Evolutionary conservation across 2,329 filamentous ascomycete genomes (phyloP).

Genomic region (Alternaria brassicicola): DNA sequence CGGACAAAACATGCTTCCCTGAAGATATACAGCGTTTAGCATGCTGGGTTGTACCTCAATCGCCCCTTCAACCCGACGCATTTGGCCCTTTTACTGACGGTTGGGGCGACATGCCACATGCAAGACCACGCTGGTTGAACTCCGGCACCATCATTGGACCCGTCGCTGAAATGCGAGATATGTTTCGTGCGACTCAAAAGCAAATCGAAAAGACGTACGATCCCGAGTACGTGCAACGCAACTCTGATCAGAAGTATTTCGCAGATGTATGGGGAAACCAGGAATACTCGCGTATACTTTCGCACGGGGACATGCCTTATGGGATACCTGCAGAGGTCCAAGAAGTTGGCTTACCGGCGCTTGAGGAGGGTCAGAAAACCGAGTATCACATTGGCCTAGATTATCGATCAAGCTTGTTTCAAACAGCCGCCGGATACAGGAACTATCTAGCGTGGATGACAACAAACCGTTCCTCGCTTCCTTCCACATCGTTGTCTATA

Average conservation of each 20-base stretch:
- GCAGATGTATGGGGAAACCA: conserved; percentile 4
- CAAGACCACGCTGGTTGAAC: conserved; percentile 4
- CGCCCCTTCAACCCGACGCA: not conserved
- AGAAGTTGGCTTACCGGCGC: not conserved
- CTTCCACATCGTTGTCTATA: not conserved
- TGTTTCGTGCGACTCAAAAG: conserved; percentile 1
- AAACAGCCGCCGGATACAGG: not conserved
- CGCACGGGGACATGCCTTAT: not conserved
- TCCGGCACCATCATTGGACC: conserved; percentile 4
- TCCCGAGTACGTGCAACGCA: conserved; percentile 1
- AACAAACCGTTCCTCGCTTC: not conserved
- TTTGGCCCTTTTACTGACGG: conserved; percentile 3
- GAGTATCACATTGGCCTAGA: conserved; percentile 4
- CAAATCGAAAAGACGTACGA: conserved; percentile 1
- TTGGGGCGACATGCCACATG: conserved; percentile 1
- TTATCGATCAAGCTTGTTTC: not conserved
- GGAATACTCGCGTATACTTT: not conserved
- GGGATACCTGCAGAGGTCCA: not conserved
- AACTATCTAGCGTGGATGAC: conserved; percentile 1
- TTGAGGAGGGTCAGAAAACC: not conserved
- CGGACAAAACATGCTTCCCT: conserved; percentile 3
- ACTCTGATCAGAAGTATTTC: conserved; percentile 5
- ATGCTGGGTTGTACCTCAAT: conserved; percentile 1
- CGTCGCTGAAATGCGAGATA: not conserved
- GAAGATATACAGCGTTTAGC: not conserved